Base-by-base conservation (phyloP, 495 filamentous ascomycete genomes). In the Lasiosphaeria ovina region DNA sequence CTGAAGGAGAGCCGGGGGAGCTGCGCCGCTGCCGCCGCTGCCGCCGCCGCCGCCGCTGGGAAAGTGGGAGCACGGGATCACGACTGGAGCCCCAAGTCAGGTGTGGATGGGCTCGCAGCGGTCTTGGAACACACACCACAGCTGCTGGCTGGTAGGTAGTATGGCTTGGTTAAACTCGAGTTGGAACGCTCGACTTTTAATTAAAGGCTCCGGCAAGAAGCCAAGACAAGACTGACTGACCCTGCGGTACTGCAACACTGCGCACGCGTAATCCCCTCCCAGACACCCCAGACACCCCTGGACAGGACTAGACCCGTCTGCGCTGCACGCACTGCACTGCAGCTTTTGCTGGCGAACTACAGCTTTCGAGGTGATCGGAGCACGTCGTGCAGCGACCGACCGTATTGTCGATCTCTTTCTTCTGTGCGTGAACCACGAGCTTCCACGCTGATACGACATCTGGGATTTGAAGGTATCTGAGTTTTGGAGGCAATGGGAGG, bases 11-110 rank as follows among this genome's bases (percentile, higher is more conserved):
- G 11, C 4, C 11, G 12, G 42, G 44, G 44, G 44, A 47, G 44
- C 44, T 47, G 44, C 44, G 16, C 8, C 7, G 11, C 12, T 5
- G 8, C 44, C 8, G 44, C 12, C 44, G 12, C 42, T 45, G 42
- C n/a, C 11, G 42, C 42, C 4, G 3, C 38, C 12, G 6, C 12
- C 38, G 38, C 4, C 42, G 11, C 42, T 35, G 35, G 52, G 34
- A 55, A 35, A 55, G 52, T 55, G 52, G 52, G 52, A 55, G 52
- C 9, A 55, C 52, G 52, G 52, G 24, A 24, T 24, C 24, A 24
- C 24, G 24, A 24, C 24, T 24, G 24, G 24, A 24, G 24, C 24
- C 24, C 24, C 24, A 24, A 2, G 24, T 24, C 24, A 24, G 24
- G 24, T 24, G 24, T 24, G 24, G 24, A 24, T 24, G 24, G 24